Percentiles rank a stretch among this genome's conserved stretches.
Conservation (phyloP, 2,329 filamentous ascomycete species). For the Fusarium burgessii region DNA sequence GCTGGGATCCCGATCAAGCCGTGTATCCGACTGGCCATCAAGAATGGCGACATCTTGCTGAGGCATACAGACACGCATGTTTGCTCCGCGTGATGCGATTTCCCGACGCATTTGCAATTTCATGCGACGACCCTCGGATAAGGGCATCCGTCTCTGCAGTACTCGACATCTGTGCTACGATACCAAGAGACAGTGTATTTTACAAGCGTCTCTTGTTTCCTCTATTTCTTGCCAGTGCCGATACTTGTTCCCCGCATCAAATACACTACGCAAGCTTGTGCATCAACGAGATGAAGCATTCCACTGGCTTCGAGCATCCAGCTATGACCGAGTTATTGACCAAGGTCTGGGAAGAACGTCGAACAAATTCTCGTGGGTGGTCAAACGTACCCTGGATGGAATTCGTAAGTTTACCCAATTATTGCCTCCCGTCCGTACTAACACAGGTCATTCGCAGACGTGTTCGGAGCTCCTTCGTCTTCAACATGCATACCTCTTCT, state of each 20-base stretch:
- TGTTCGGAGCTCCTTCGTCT: constrained; percentile 29
- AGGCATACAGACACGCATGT: constrained; percentile 49
- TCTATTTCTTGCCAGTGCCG: constrained; percentile 45
- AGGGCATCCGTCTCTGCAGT: constrained; percentile 42
- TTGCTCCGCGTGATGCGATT: constrained; percentile 46
- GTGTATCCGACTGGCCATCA: constrained; percentile 44
- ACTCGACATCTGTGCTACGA: constrained; percentile 41
- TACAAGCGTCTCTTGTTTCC: constrained; percentile 48
- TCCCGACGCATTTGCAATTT: constrained; percentile 42
- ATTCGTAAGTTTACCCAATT: constrained; percentile 36
- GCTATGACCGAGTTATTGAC: constrained; percentile 45
- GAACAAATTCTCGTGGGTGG: constrained; percentile 24
- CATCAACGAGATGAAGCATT: constrained; percentile 41
- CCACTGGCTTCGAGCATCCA: constrained; percentile 43
- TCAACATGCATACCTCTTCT: constrained; percentile 40
- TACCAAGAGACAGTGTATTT: constrained; percentile 41
- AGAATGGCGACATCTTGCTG: constrained; percentile 47
- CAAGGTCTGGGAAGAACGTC: constrained; percentile 43
- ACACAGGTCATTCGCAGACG: constrained; percentile 6
- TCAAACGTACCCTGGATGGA: constrained; percentile 47
- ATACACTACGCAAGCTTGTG: constrained; percentile 45
- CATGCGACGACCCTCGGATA: constrained; percentile 41
- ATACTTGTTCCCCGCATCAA: constrained; percentile 42
- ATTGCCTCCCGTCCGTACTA: fast-evolving
- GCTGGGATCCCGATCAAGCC: constrained; percentile 40